Conservation (phyloP, 495 filamentous ascomycete species). For the Lasiosphaeria ovina region DNA sequence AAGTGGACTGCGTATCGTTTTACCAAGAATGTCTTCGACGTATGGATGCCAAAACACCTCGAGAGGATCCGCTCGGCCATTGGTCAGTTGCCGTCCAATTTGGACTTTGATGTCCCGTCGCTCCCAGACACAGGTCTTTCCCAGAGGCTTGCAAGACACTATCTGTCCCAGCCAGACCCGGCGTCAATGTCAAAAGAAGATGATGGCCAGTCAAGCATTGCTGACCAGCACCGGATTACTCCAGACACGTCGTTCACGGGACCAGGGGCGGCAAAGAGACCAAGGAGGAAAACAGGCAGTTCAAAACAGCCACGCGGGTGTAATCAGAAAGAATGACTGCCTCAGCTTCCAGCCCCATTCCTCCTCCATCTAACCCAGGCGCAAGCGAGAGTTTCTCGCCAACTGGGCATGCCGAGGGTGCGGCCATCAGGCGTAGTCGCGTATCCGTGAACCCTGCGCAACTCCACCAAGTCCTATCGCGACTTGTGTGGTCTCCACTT, state of each 20-base stretch:
- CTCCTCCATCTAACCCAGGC: too few species aligned
- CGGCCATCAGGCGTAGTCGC: too few species aligned
- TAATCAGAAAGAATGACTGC: too few species aligned
- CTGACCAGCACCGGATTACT: conserved; percentile 12
- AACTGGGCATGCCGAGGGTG: too few species aligned
- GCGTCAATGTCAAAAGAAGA: conserved; percentile 6
- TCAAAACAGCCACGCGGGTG: too few species aligned
- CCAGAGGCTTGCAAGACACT: conserved; percentile 13
- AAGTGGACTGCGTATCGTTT: conserved; percentile 26
- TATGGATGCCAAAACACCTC: conserved; percentile 40
- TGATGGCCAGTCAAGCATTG: conserved; percentile 12
- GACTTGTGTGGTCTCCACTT: too few species aligned
- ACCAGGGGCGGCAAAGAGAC: neutral
- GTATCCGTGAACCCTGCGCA: too few species aligned
- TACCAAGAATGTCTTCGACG: conserved; percentile 42
- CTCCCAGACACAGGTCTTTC: conserved; percentile 17
- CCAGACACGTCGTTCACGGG: neutral
- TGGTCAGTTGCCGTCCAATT: conserved; percentile 33
- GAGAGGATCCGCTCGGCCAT: conserved; percentile 43
- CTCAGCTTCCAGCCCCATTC: too few species aligned
- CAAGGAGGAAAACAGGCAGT: too few species aligned
- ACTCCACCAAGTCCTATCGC: too few species aligned
- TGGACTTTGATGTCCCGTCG: conserved; percentile 30
- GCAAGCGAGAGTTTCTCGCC: too few species aligned
- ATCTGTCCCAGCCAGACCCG: conserved; percentile 7